Evolutionary conservation across 2,329 filamentous ascomycete genomes (phyloP), one percentile per base, ranked within the genome.

Genomic region (Colletotrichum sp.): DNA sequence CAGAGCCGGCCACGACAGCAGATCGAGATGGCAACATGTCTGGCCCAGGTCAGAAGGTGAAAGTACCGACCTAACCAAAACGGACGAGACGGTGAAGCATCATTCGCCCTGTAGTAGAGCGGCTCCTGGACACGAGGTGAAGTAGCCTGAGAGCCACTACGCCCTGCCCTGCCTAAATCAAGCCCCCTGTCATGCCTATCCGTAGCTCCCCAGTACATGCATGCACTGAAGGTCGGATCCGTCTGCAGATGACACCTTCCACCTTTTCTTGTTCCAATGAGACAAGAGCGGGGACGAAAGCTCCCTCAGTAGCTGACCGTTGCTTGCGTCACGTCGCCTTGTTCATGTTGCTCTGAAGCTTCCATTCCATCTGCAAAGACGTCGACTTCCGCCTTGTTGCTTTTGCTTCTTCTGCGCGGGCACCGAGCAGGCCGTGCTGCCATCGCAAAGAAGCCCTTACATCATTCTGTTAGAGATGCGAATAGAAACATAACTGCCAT

Each of bases 191-290:
- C 65, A 55, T 64, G n/a, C 63, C 52, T 65, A 24, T 49, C 39
- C 32, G 44, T 52, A 32, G 55, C 69, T 28, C 69, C 74, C 65
- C 64, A 72, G 71, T 59, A 72, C 44, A 76, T 76, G 74, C 70
- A 76, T 69, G 70, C 70, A 74, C 70, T 76, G 49, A 76, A 76
- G 70, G 74, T 66, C 65, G 70, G 74, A 60, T 76, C 74, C 70
- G 74, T 74, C 70, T 76, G 70, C 74, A 76, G 70, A 76, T 76
- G 74, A 76, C 74, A 76, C 74, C 74, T 76, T 74, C 44, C 44
- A 52, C 44, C 44, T 52, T 52, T 52, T 52, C 44, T 21, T 52
- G 44, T 52, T 21, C 74, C 71, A 76, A 69, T 74, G 68, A 66
- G 60, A 76, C 65, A 69, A 32, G 65, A 62, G 65, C 74, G 70